Conservation (phyloP, 2,329 filamentous ascomycete species). For the Cryphonectria nitschkei region DNA sequence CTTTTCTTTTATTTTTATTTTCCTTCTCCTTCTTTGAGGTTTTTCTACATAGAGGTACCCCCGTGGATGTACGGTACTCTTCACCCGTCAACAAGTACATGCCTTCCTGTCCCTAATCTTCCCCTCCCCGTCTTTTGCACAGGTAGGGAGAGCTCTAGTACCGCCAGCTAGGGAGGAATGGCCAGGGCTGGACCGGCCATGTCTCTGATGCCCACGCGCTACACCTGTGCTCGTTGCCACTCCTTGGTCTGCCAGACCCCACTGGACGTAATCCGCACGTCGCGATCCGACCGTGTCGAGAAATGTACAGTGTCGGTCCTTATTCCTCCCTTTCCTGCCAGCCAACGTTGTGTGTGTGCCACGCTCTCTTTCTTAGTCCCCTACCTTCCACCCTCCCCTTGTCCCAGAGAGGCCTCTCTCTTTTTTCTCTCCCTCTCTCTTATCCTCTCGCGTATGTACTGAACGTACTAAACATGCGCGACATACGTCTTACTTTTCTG, state of each 20-base stretch:
- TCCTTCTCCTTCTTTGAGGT: too few relatives aligned
- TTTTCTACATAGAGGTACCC: not conserved
- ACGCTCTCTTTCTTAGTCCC: conserved; percentile 21
- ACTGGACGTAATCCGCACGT: conserved; percentile 23
- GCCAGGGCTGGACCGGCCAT: conserved; percentile 21
- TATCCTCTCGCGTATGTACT: not conserved
- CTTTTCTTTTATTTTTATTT: not conserved
- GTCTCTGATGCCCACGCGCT: conserved; percentile 27
- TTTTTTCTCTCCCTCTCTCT: too few relatives aligned
- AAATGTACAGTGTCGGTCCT: conserved; percentile 27
- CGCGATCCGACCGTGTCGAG: conserved; percentile 27
- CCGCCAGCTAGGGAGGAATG: conserved; percentile 23
- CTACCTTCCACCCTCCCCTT: conserved; percentile 11
- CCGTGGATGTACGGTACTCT: not conserved
- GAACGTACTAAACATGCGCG: conserved; percentile 25
- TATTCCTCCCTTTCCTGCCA: not conserved
- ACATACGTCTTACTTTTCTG: conserved; percentile 31
- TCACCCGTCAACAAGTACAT: not conserved
- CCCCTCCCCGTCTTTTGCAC: not conserved
- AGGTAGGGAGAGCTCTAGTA: conserved; percentile 25
- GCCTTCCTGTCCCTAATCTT: conserved; percentile 13
- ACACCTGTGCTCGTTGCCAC: conserved; percentile 22
- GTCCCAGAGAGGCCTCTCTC: not conserved
- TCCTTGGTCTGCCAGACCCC: conserved; percentile 25
- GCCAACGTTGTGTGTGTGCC: not conserved